phyloP scores from a whole-genome alignment of 495 filamentous ascomycete genomes.

The Corynascus novoguineensis region DNA sequence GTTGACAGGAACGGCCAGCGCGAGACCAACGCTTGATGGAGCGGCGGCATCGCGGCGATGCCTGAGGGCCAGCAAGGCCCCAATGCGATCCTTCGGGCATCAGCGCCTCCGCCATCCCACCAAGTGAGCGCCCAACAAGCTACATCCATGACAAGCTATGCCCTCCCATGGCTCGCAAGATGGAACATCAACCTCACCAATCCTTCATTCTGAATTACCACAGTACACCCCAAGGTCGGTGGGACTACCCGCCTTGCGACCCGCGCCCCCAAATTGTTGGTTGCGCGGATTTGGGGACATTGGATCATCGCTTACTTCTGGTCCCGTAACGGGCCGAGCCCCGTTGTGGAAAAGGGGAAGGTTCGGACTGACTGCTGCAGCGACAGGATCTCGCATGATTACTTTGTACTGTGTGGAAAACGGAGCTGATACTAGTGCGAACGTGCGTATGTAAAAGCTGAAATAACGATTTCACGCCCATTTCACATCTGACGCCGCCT shows the following conservation, averaged over 20 bases:
- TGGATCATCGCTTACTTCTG: not conserved
- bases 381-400: not conserved
- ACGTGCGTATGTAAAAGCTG: not conserved
- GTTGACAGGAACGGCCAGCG: not conserved
- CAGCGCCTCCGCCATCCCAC: not conserved
- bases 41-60: conserved; percentile 3
- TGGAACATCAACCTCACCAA: not conserved
- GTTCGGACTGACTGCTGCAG: not conserved
- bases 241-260: not conserved
- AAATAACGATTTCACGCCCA: not conserved
- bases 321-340: conserved; percentile 5
- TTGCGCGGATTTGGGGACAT: not conserved
- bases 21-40: not conserved
- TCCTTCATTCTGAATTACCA: not conserved
- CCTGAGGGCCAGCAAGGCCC: not conserved
- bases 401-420: no score
- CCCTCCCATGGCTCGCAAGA: conserved; percentile 9
- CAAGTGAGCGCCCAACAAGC: not conserved
- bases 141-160: not conserved
- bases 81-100: conserved; percentile 6
- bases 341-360: not conserved
- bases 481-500: not conserved
- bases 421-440: not conserved
- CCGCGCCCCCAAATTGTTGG: not conserved
- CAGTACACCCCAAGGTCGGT: not conserved